Conservation (phyloP, 441 rosid genomes). For the Omphalea diandra region DNA sequence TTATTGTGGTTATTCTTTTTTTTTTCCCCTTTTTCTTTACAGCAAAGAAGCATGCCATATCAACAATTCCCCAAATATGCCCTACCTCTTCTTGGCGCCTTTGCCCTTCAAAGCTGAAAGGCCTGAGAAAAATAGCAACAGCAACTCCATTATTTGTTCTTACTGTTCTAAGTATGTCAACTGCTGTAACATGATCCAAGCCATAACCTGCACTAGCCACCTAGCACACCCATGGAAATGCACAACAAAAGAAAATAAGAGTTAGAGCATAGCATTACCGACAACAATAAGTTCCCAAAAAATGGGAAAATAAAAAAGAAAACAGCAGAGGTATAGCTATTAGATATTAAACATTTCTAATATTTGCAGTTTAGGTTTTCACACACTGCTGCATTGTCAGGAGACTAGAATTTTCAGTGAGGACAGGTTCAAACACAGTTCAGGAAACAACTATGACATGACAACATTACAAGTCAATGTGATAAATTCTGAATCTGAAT, state of each 20-base stretch:
- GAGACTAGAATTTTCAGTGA: background rate
- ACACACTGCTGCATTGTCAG: background rate
- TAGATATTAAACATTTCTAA: background rate
- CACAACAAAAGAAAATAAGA: slow-evolving; percentile 4
- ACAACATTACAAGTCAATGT: background rate
- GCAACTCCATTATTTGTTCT: slow-evolving; percentile 55
- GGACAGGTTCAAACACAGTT: background rate
- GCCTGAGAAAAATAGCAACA: slow-evolving; percentile 68
- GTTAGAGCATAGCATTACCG: background rate
- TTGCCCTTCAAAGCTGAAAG: slow-evolving; percentile 93
- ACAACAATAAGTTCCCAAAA: background rate
- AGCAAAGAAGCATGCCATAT: slow-evolving; percentile 9
- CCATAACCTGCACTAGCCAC: slow-evolving; percentile 85
- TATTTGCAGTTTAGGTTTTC: background rate
- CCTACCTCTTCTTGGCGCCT: slow-evolving; percentile 82
- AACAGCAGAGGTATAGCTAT: background rate
- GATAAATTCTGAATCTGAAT: background rate
- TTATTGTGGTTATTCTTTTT: background rate
- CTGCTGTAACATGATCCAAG: slow-evolving; percentile 51
- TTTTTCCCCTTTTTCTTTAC: background rate
- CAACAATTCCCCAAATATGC: slow-evolving; percentile 13
- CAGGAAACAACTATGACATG: background rate
- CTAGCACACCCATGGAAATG: slow-evolving; percentile 30
- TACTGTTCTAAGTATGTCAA: slow-evolving; percentile 58
- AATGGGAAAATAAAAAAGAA: background rate